phyloP scores from a whole-genome alignment of 2,329 filamentous ascomycete genomes.

The Colletotrichum kahawae region DNA sequence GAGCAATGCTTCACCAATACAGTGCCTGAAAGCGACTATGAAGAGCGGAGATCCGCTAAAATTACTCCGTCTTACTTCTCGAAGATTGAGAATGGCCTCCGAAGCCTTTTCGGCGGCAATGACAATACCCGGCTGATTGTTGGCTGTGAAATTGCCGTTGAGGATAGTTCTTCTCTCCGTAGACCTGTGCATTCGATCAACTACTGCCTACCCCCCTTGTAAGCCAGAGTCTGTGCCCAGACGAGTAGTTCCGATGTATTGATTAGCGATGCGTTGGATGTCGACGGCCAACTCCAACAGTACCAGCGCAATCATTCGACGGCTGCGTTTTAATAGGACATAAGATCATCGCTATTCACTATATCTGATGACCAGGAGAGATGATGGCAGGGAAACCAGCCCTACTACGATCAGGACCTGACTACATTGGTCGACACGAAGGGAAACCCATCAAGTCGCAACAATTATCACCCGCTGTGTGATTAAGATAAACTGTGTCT shows the following conservation, averaged over 20 bases:
- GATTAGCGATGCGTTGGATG: no score
- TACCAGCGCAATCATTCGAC: not conserved
- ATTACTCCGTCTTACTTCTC: not conserved
- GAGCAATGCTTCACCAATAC: not conserved
- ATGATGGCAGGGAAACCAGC: not conserved
- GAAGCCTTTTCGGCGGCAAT: not conserved
- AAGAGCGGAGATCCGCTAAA: not conserved
- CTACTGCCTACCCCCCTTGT: not conserved
- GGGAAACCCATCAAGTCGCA: not conserved
- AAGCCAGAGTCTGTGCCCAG: not conserved
- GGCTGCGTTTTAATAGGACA: not conserved
- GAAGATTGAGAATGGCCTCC: not conserved
- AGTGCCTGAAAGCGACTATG: not conserved
- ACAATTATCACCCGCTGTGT: no score
- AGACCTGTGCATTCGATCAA: not conserved
- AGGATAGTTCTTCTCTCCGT: not conserved
- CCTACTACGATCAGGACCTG: not conserved
- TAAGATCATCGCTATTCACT: not conserved
- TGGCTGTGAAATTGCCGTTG: not conserved
- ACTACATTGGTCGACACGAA: fast-evolving
- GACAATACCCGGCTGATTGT: not conserved
- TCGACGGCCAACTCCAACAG: not conserved
- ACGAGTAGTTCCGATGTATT: no score
- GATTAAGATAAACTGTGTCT: not conserved
- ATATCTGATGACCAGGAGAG: not conserved